Percentiles rank a stretch among this genome's conserved stretches.
Conservation (phyloP, 2,329 filamentous ascomycete species). For the Camillea tinctor region DNA sequence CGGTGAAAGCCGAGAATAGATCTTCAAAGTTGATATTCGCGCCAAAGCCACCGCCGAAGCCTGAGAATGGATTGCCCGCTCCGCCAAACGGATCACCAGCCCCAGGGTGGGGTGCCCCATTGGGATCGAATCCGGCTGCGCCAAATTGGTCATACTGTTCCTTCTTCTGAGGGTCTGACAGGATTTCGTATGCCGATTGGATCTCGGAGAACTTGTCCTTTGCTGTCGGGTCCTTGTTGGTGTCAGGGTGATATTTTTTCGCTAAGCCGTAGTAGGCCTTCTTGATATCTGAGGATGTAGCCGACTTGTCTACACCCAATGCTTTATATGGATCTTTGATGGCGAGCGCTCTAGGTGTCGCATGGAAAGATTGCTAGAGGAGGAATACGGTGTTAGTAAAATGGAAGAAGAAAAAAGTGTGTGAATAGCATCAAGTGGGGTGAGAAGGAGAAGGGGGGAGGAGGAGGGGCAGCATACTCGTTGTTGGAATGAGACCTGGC, state of each 20-base stretch:
- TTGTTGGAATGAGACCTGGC: slow-evolving; percentile 12
- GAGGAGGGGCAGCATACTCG: slow-evolving; percentile 18
- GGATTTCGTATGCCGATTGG: slow-evolving; percentile 88
- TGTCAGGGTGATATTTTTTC: slow-evolving; percentile 97
- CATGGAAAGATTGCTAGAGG: slow-evolving; percentile 54
- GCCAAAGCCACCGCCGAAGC: slow-evolving; percentile 67
- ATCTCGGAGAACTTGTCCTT: slow-evolving; percentile 95
- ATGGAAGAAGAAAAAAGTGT: background rate
- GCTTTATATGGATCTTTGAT: slow-evolving; percentile 81
- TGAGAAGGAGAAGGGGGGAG: background rate
- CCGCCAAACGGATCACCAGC: slow-evolving; percentile 60
- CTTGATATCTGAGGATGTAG: slow-evolving; percentile 88
- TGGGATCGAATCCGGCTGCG: slow-evolving; percentile 81
- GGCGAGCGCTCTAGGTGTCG: slow-evolving; percentile 50
- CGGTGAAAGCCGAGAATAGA: slow-evolving; percentile 83
- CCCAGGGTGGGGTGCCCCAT: slow-evolving; percentile 54
- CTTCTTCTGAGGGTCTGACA: slow-evolving; percentile 90
- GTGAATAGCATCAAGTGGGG: background rate
- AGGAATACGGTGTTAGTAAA: slow-evolving; percentile 13
- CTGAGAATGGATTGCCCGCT: slow-evolving; percentile 55
- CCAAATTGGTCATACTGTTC: slow-evolving; percentile 91
- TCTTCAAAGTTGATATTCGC: slow-evolving; percentile 94
- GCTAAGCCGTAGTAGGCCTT: slow-evolving; percentile 97
- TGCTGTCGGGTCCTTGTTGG: slow-evolving; percentile 90
- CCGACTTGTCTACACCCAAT: slow-evolving; percentile 78